Base-by-base conservation (phyloP, 2,329 filamentous ascomycete genomes). In the Talaromyces funiculosus region DNA sequence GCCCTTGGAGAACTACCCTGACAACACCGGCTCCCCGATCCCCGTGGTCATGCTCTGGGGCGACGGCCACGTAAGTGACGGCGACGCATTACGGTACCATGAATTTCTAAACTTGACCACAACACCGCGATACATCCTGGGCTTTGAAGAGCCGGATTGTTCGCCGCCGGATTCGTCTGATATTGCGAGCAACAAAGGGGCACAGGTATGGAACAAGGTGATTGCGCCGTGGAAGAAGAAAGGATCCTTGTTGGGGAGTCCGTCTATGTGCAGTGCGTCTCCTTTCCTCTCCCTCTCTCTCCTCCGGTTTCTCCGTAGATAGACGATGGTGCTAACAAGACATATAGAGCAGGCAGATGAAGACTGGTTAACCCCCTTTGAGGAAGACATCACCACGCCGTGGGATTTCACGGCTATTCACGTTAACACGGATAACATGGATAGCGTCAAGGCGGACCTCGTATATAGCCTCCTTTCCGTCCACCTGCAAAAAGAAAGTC, bases 341-440 rank as follows among this genome's bases (percentile, higher is more conserved):
- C 3, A 9, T 42, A 24, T 24, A 59, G 57, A 59, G 24, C 57
- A 59, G 47, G 38, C 57, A 4, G 35, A 53, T 53, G 57, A 59
- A 31, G 47, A 59, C 38, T 59, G 57, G 57, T 53, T 59, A 20
- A 33, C 45, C 22, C 57, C 45, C 3, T 59, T 59, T 10, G 45
- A 59, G 24, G 33, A 29, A 2, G 18, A 22, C n/a, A 59, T 59
- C 5, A 42, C 20, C 6, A 53, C 24, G 2, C 18, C 37, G 14
- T 59, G 57, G 57, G 57, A 59, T 20, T 59, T 59, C 6, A 59
- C 57, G 18, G 47, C 57, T 2, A 42, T 59, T 35, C 57, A 59
- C 42, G 38, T 59, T 8, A 53, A 59, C 57, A 59, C 47, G 24
- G 40, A 31, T 53, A 40, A 29, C 18, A 59, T 59, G 45, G 57